Evolutionary conservation across 2,329 filamentous ascomycete species (phyloP), one percentile per base, ranked within the genome.

Genomic region (Fusarium brachygibbosum): DNA sequence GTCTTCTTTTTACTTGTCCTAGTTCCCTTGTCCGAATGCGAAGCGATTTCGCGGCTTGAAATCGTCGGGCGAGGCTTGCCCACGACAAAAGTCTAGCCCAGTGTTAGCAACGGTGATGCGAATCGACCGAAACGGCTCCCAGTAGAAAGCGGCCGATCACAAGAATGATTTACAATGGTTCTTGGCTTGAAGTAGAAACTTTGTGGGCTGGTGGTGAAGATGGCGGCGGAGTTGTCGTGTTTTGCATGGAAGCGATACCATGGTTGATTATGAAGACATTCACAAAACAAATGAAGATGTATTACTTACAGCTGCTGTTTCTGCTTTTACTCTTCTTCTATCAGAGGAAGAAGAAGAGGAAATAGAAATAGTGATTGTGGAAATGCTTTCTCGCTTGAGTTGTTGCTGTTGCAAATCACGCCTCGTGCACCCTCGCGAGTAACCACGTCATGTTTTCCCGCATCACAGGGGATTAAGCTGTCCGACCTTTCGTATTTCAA

Each of bases 351-450:
- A 29, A 21, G 11, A 25, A 50, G 11, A 11, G 10, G 10, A 6
- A 28, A 2, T n/a, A 38, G 19, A 29, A 44, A 35, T 21, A 11
- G 25, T 21, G 25, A 35, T 38, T 38, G 13, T 37, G 11, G 14
- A 32, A 40, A 13, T 25, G 19, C 11, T 28, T 53, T 42, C 41
- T 65, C 28, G 32, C 52, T 31, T 40, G 46, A 48, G 29, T 31
- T 60, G 61, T 61, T 61, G 48, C 29, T 40, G 54, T 66, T 53
- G 46, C 38, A 64, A 35, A 50, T 44, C 44, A 63, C 19, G n/a
- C 37, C 35, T 60, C 53, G 62, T 65, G 23, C 61, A 60, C 61
- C 62, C 61, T 65, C 62, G 62, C 62, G 62, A 65, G 62, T 65
- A 65, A 65, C 62, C 62, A 66, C 16, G 46, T 48, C 54, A 49